These are phyloP conservation scores for Talaromyces sp. DNA, from an alignment of 2,329 filamentous ascomycete genomes.

Conservation along the genomic window DNA sequence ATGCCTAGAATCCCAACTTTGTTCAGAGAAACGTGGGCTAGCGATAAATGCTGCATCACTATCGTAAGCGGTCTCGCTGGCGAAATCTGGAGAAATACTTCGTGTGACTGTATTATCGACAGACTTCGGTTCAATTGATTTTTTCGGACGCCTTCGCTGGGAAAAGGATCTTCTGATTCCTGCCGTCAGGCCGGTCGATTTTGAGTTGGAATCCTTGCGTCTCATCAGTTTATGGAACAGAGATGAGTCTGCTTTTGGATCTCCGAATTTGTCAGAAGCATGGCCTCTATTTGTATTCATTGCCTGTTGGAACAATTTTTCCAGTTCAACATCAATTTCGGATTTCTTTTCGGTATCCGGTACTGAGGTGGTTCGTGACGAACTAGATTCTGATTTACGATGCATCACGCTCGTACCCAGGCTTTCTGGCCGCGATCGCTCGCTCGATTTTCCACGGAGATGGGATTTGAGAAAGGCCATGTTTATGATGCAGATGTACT, in stretches of 20 bases:
- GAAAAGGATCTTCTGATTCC: conserved; percentile 8
- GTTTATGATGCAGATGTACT: background rate
- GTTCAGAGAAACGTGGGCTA: conserved; percentile 30
- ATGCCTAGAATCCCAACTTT: conserved; percentile 18
- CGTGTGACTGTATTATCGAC: background rate
- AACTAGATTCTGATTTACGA: conserved; percentile 4
- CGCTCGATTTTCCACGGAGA: conserved; percentile 11
- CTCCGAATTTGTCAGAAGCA: background rate
- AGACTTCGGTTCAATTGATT: background rate
- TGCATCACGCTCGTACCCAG: background rate
- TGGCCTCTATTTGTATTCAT: background rate
- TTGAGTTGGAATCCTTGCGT: background rate
- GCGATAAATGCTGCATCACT: conserved; percentile 41
- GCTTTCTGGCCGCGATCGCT: background rate
- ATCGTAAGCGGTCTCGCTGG: conserved; percentile 41
- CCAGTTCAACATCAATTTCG: conserved; percentile 1
- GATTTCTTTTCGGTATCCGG: background rate
- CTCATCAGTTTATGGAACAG: conserved; percentile 12
- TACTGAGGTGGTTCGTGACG: background rate
- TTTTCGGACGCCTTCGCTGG: background rate
- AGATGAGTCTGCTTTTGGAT: background rate
- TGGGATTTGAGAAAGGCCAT: conserved; percentile 16
- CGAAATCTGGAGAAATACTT: conserved; percentile 25
- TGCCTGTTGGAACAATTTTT: conserved; percentile 14
- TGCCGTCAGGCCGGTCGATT: background rate